Evolutionary conservation across 2,329 filamentous ascomycete genomes (phyloP), one percentile per base, ranked within the genome.

Genomic region (Cercospora nicotianae): DNA sequence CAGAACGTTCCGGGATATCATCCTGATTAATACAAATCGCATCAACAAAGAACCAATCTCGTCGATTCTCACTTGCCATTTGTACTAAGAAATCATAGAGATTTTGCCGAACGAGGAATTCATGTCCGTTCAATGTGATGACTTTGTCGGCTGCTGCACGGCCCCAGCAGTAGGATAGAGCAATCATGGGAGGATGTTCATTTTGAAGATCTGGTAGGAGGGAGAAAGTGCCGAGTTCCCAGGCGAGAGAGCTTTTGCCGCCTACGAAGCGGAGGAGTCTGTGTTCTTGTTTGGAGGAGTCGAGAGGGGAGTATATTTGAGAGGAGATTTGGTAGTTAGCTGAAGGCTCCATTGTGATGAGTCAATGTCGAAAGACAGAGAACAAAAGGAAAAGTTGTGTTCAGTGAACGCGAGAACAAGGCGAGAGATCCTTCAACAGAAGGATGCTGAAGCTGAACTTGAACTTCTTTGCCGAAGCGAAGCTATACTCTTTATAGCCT

Each of bases 21-120:
- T 63, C 53, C 59, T 73, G 70, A 45, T 72, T 67, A 39, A 72
- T 70, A 36, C 68, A 71, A 8, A 71, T 60, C 8, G 69, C 65
- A 62, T 71, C 69, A 3, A 66, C 60, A 48, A 70, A 73, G 10
- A 73, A 30, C 63, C 45, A 62, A 13, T 67, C 66, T 5, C 30
- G 58, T 28, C 61, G 55, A 51, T 59, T 60, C 23, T 64, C 63
- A 6, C 31, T 57, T 3, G 58, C 63, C 63, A 68, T 42, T 13
- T 63, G 63, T 10, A 61, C 33, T 10, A 68, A 26, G 18, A 63
- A 65, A 20, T 51, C 31, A 45, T 65, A 57, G n/a, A 68, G 57
- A 39, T 65, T 68, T 3, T 64, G 59, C 16, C 65, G 51, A 5
- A 70, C 63, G 8, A 23, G 33, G 59, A 67, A 64, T 3, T 42